A percentile compares a stretch with the other conserved stretches of the same genome.
Evolutionary conservation across 257 asterid genomes (phyloP).

Genomic region (Salvia rosmarinus): DNA sequence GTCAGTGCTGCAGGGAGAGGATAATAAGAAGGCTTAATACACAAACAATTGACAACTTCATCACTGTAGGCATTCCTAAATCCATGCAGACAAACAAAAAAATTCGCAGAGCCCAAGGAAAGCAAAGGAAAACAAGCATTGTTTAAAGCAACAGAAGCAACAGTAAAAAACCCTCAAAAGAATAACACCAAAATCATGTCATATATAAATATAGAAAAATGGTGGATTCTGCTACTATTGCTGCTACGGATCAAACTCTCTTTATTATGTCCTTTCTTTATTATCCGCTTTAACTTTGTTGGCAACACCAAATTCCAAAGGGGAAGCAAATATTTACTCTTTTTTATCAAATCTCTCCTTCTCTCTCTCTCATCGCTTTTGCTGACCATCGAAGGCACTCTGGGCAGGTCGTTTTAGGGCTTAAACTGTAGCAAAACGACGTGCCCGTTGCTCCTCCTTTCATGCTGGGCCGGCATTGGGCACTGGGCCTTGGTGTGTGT

Average conservation of each 20-base stretch:
- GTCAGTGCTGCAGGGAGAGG: constrained; percentile 19
- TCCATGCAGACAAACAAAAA: constrained; percentile 39
- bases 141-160: constrained; percentile 44
- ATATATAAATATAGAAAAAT: constrained; percentile 4
- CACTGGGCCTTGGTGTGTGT: constrained; percentile 50
- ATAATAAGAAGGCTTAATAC: constrained; percentile 24
- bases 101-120: constrained; percentile 45
- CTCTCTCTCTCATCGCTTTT: constrained; percentile 29
- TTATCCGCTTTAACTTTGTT: constrained; percentile 53
- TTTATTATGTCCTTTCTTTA: constrained; percentile 41
- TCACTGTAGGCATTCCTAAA: constrained; percentile 28
- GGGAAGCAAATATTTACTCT: constrained; percentile 43
- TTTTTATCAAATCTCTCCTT: constrained; percentile 51
- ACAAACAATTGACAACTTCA: constrained; percentile 43
- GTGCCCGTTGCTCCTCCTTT: constrained; percentile 44
- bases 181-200: constrained; percentile 33
- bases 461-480: constrained; percentile 53
- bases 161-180: constrained; percentile 36
- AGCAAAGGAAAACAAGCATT: constrained; percentile 25
- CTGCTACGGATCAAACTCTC: constrained; percentile 49
- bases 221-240: constrained; percentile 30
- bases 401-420: constrained; percentile 59
- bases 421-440: constrained; percentile 47
- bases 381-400: constrained; percentile 41
- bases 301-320: constrained; percentile 49